Evolutionary conservation across 2,329 filamentous ascomycete genomes (phyloP).

Genomic region (Aspergillus ustus): DNA sequence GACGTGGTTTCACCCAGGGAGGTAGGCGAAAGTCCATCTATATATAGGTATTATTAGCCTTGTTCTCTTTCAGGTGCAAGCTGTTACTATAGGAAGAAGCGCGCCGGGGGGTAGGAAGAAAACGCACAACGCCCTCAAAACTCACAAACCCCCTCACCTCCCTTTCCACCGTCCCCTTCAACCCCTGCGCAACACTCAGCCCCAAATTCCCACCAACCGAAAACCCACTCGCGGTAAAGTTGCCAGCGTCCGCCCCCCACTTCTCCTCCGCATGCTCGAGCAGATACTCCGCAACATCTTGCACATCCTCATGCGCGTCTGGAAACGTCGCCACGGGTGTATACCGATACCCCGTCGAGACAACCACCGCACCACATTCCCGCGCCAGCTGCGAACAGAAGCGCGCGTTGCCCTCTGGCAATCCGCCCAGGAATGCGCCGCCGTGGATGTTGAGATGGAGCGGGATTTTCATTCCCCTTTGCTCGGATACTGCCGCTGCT

Average conservation of each 20-base stretch:
- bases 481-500: background rate
- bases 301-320: conserved; percentile 48
- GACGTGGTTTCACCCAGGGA: conserved; percentile 49
- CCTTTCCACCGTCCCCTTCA: conserved; percentile 25
- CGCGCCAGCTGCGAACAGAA: conserved; percentile 36
- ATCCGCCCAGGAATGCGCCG: conserved; percentile 19
- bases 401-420: conserved; percentile 20
- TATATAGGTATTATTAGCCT: background rate
- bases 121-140: conserved; percentile 43
- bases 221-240: conserved; percentile 52
- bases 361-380: conserved; percentile 48
- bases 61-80: too few species aligned
- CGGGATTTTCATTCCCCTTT: background rate
- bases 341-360: conserved; percentile 47
- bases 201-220: conserved; percentile 54
- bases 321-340: conserved; percentile 50
- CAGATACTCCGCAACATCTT: conserved; percentile 50
- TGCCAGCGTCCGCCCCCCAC: conserved; percentile 25
- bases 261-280: conserved; percentile 44
- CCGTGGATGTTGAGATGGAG: conserved; percentile 24
- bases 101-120: background rate
- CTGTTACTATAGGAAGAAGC: too few species aligned
- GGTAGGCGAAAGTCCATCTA: conserved; percentile 46
- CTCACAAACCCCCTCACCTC: conserved; percentile 46
- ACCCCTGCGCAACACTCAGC: conserved; percentile 35